Base-by-base conservation (phyloP, 768 basidiomycete species). In the Mycena albidolilacea region DNA sequence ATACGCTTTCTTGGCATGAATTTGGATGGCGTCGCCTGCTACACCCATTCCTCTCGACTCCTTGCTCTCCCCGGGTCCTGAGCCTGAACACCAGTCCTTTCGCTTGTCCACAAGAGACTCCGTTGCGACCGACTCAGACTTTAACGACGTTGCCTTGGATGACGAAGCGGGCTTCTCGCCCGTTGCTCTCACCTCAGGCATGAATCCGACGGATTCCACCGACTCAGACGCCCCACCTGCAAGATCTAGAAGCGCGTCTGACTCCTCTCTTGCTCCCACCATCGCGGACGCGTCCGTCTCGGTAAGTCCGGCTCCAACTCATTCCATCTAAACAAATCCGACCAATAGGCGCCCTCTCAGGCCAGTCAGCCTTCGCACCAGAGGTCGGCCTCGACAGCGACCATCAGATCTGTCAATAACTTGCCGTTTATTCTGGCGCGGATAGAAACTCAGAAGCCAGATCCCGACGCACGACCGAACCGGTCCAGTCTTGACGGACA, bases 71-170 rank as follows among this genome's bases (percentile, higher is more conserved):
- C 72, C 72, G 1, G 72, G 72, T 1, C 72, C 72, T 14, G 55
- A 64, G 23, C 48, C 63, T 11, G 64, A 38, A 39, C 58, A 21
- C 12, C 72, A 73, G 59, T 44, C 68, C 5, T 73, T 73, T 62
- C 57, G 64, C 1, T 15, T 65, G 0, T 69, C 72, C 7, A 23
- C 64, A 21, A 57, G 72, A 35, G 72, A 73, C 44, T 69, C 68
- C 11, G 67, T 73, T 58, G 68, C 88, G 37, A 85, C 89, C 5
- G 87, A 87, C 63, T 87, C 91, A 19, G 92, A 92, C 75, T 88
- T 92, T 76, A 92, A 91, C 74, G 92, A 93, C 68, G 85, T 91
- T 75, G 88, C 86, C 43, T 82, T 90, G 10, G 88, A 89, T 70
- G 88, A 90, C 69, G 87, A 88, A 23, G 64, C 73, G 9, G 65